A percentile compares a stretch with the other conserved stretches of the same genome.
These are phyloP conservation scores for Cladorrhinum sp. DNA, from an alignment of 2,329 filamentous ascomycete species.

Conservation along the genomic window DNA sequence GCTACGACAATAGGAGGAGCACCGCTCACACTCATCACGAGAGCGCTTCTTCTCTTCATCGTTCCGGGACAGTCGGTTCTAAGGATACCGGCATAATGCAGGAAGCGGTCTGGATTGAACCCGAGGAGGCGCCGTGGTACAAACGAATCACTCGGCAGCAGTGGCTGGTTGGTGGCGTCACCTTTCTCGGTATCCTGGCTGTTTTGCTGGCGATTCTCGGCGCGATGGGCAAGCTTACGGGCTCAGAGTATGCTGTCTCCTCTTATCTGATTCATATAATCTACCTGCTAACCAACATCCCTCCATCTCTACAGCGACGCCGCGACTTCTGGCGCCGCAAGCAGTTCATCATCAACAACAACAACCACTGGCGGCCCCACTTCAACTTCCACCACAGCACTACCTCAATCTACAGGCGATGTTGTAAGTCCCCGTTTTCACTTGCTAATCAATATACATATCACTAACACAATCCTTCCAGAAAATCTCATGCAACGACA, in stretches of 20 bases:
- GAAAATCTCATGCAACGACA: conserved; percentile 1
- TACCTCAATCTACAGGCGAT: background rate
- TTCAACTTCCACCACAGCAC: conserved; percentile 7
- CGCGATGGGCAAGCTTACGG: conserved; percentile 20
- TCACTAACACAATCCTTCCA: background rate
- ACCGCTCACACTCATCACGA: background rate
- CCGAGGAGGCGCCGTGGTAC: conserved; percentile 23
- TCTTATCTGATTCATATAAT: background rate
- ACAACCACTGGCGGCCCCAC: conserved; percentile 1
- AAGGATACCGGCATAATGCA: conserved; percentile 13
- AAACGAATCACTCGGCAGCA: conserved; percentile 13
- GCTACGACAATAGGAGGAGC: background rate
- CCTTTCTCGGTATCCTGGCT: conserved; percentile 18
- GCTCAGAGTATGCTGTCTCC: conserved; percentile 11
- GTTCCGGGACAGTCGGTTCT: conserved; percentile 7
- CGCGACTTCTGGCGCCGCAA: background rate
- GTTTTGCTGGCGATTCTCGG: conserved; percentile 26
- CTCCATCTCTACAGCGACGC: background rate
- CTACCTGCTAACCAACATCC: background rate
- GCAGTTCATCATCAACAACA: background rate
- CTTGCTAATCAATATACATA: background rate
- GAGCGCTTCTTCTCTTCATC: conserved; percentile 6
- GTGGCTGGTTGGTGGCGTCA: conserved; percentile 20
- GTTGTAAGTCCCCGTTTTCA: background rate
- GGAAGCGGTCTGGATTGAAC: conserved; percentile 19